Evolutionary conservation across 176 grass and related monocot genomes (phyloP).

Genomic region (Pontederia crassipes): DNA sequence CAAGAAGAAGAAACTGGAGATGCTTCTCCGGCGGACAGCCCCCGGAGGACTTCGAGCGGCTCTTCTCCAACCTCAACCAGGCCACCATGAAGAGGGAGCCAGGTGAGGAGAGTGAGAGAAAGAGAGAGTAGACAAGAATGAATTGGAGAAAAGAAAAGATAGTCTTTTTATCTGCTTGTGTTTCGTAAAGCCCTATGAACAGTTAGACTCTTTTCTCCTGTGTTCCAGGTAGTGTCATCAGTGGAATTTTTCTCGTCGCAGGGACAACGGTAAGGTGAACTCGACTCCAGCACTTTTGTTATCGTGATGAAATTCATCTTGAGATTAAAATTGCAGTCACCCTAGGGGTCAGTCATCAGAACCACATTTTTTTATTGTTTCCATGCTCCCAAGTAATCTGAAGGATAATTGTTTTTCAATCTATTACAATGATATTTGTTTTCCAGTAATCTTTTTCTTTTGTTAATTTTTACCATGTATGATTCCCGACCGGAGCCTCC

Average conservation of each 20-base stretch:
- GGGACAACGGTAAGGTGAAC: conserved; percentile 69
- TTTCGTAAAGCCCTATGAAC: too few relatives aligned
- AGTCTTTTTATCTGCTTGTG: background rate
- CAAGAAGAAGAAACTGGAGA: conserved; percentile 6
- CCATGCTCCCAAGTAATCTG: too few relatives aligned
- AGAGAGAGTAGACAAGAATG: too few relatives aligned
- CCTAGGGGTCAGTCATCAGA: too few relatives aligned
- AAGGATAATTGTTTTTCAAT: too few relatives aligned
- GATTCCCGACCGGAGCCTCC: too few relatives aligned
- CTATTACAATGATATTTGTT: too few relatives aligned
- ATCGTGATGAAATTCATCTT: conserved; percentile 2
- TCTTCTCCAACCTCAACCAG: conserved; percentile 92
- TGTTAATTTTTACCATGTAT: too few relatives aligned
- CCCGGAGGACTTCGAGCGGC: conserved; percentile 39
- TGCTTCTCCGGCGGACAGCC: conserved; percentile 36
- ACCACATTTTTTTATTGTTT: too few relatives aligned
- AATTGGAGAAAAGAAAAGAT: background rate
- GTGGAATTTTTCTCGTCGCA: conserved; percentile 59
- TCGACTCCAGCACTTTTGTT: background rate
- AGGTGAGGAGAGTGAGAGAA: conserved; percentile 17
- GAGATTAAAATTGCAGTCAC: conserved; percentile 4
- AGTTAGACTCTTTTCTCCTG: conserved; percentile 7
- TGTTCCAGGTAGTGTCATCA: conserved; percentile 58
- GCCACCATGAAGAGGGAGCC: conserved; percentile 82
- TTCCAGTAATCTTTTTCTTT: too few relatives aligned